These are phyloP conservation scores for Daedaleopsis sinensis DNA, from an alignment of 768 basidiomycete genomes.

Conservation along the genomic window DNA sequence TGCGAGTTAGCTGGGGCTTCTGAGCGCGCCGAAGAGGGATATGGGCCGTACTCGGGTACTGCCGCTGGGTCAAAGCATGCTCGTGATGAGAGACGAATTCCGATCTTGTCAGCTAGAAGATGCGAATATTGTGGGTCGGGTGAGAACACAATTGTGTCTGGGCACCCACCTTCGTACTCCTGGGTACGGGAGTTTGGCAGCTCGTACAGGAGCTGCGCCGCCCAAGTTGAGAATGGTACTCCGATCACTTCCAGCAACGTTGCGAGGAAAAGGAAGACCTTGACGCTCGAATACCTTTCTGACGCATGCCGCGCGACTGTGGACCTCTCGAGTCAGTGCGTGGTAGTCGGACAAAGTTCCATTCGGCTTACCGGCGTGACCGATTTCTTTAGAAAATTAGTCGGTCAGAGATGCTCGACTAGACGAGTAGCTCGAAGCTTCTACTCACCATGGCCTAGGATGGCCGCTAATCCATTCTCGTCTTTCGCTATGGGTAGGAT, in stretches of 20 bases:
- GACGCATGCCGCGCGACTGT: slow-evolving; percentile 46
- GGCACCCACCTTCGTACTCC: slow-evolving; percentile 71
- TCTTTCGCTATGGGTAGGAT: slow-evolving; percentile 78
- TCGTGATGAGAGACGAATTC: slow-evolving; percentile 74
- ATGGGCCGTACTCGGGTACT: slow-evolving; percentile 60
- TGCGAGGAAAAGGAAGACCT: slow-evolving; percentile 43
- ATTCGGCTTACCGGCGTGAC: slow-evolving; percentile 60
- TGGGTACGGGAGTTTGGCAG: slow-evolving; percentile 84
- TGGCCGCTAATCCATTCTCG: slow-evolving; percentile 81
- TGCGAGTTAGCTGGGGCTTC: neutral
- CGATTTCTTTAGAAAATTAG: slow-evolving; percentile 59
- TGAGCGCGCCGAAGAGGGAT: neutral
- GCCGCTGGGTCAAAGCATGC: slow-evolving; percentile 88
- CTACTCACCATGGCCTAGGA: slow-evolving; percentile 84
- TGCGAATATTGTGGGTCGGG: neutral
- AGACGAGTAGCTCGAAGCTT: neutral
- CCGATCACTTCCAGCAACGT: slow-evolving; percentile 53
- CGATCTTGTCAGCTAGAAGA: slow-evolving; percentile 78
- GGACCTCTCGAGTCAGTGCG: neutral
- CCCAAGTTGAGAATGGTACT: slow-evolving; percentile 50
- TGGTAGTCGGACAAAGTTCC: slow-evolving; percentile 9
- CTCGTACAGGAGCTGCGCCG: slow-evolving; percentile 57
- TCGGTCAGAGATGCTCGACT: neutral
- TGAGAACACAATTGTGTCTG: neutral
- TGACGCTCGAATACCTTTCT: slow-evolving; percentile 47